Base-by-base conservation (phyloP, 2,329 filamentous ascomycete genomes). In the Trichoderma aggressivum region DNA sequence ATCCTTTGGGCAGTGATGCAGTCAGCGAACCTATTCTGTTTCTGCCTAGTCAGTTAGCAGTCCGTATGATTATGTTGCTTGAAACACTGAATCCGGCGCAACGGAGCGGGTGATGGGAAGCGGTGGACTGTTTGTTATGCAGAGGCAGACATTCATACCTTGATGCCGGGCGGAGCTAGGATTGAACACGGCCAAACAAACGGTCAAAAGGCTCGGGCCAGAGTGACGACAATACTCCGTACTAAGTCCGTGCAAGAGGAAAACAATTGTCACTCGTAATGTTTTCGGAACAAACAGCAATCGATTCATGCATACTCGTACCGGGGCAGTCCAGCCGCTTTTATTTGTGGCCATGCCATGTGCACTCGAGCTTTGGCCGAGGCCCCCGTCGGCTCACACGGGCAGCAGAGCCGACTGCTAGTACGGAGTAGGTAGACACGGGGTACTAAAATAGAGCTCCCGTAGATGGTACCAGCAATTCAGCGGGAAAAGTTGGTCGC, bases 1-100 rank as follows among this genome's bases (percentile, higher is more conserved):
- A 58, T 58, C 64, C 55, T 64, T 58, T 58, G 53, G 64, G 64
- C 64, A 28, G 64, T 30, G n/a, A 67, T 67, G 64, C 64, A 47
- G 64, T 59, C 64, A 67, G 64, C 64, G n/a, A 39, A 30, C 18
- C 34, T n/a, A 26, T 28, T 58, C 63, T 36, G 26, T 26, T 66
- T 14, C 34, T 34, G 61, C 24, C 64, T 39, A n/a, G n/a, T n/a
- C n/a, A 18, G 21, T 5, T 21, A 7, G 3, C 26, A 58, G 16
- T 18, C 50, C 18, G 11, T 58, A 34, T n/a, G 26, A 10, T 30
- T n/a, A 6, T 14, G 21, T 30, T 39, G 7, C 34, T 67, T 24
- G 26, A 58, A 10, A 30, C 18, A 7, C 32, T 65, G 47, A 65
- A 36, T 21, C 34, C 63, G 63, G 63, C 34, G 63, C 24, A 43